phyloP scores from a whole-genome alignment of 192 early-diverging fungal genomes.

The Backusella luteola region DNA sequence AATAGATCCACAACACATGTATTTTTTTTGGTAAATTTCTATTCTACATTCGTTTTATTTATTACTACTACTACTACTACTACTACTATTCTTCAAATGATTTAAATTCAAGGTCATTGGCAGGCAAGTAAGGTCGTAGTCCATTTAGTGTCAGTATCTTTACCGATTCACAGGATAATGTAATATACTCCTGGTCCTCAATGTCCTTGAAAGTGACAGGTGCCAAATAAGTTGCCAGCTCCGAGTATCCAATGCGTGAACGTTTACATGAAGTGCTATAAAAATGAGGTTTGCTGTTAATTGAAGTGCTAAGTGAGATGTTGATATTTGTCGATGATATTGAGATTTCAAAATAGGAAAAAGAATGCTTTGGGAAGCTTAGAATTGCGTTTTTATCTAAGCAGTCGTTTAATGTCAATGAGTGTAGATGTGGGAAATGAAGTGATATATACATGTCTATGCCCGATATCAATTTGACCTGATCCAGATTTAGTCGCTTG shows the following conservation, averaged over 20 bases:
- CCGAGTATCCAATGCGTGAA: background rate
- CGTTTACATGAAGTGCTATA: background rate
- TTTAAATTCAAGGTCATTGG: background rate
- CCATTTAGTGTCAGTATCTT: background rate
- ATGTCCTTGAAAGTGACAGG: background rate
- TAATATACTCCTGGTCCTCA: background rate
- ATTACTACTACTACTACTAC: background rate
- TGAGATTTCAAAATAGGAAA: background rate
- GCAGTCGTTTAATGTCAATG: background rate
- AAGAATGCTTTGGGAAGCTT: background rate
- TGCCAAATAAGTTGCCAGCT: background rate
- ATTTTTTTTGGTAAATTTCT: too few species aligned
- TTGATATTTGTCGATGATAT: background rate
- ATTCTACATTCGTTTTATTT: background rate
- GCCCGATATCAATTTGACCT: background rate
- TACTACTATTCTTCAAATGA: background rate
- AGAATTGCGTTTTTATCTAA: background rate
- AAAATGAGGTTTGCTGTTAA: background rate
- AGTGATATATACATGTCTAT: background rate
- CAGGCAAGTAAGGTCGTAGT: background rate
- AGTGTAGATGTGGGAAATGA: background rate
- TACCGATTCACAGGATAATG: background rate
- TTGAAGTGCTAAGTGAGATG: background rate
- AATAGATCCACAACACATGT: too few species aligned
- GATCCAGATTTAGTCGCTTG: background rate